phyloP scores from a whole-genome alignment of 768 basidiomycete species.

The Kwoniella dejecticola region DNA sequence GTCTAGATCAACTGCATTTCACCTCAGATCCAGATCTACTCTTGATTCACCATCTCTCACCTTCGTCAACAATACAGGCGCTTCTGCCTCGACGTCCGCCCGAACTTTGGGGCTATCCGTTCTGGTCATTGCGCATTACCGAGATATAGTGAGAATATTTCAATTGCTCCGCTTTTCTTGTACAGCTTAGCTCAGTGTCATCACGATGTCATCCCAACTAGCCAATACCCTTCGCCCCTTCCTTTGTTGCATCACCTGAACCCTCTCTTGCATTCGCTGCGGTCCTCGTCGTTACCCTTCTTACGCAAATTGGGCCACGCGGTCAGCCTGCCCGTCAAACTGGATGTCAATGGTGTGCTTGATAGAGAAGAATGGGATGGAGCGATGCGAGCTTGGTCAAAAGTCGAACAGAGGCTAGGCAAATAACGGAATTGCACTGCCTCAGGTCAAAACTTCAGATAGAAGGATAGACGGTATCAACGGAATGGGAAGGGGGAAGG shows the following conservation, averaged over 20 bases:
- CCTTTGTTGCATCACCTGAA: conserved; percentile 23
- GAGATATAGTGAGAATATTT: conserved; percentile 52
- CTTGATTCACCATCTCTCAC: conserved; percentile 37
- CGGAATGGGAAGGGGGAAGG: background rate
- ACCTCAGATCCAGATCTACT: conserved; percentile 38
- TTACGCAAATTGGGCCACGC: conserved; percentile 30
- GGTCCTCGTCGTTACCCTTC: conserved; percentile 32
- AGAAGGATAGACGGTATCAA: background rate
- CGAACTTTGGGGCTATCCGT: conserved; percentile 45
- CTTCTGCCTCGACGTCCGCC: conserved; percentile 40
- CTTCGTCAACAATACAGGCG: conserved; percentile 11
- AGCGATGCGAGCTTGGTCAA: conserved; percentile 38
- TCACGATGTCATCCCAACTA: conserved; percentile 13
- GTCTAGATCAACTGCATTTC: conserved; percentile 20
- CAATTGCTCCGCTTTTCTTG: too few species aligned
- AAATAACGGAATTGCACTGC: background rate
- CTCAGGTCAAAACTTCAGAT: too few species aligned
- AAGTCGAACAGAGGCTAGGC: conserved; percentile 23
- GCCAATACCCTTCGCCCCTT: conserved; percentile 36
- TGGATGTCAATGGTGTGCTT: conserved; percentile 14
- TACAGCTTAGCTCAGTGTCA: background rate
- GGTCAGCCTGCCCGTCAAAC: conserved; percentile 10
- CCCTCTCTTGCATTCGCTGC: conserved; percentile 21
- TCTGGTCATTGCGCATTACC: conserved; percentile 45
- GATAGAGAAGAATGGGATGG: conserved; percentile 44